Evolutionary conservation across 2,329 filamentous ascomycete species (phyloP).

Genomic region (Fusarium vanettenii): DNA sequence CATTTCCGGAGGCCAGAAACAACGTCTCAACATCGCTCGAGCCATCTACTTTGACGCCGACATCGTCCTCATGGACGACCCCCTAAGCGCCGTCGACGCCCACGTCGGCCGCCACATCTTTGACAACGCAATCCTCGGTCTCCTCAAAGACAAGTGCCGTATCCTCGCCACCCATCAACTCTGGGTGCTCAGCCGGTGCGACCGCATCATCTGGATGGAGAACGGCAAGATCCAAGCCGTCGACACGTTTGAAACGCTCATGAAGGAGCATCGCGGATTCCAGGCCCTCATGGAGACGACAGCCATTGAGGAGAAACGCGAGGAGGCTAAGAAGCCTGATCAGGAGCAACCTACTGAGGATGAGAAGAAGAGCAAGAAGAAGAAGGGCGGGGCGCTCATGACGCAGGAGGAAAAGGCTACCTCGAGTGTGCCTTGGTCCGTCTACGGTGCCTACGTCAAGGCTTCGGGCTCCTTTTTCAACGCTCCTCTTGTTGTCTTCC

Average conservation of each 20-base stretch:
- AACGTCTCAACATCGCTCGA: constrained; percentile 92
- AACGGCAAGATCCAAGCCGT: constrained; percentile 84
- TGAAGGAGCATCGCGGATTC: constrained; percentile 82
- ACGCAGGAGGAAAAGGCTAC: constrained; percentile 77
- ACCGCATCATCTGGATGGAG: constrained; percentile 94
- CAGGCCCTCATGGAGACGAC: constrained; percentile 87
- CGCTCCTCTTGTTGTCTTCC: constrained; percentile 69
- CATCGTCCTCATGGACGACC: constrained; percentile 77
- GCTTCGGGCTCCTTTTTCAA: constrained; percentile 80
- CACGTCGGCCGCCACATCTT: constrained; percentile 83
- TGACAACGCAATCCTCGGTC: constrained; percentile 90
- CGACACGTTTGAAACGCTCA: constrained; percentile 90
- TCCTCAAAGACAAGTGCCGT: constrained; percentile 89
- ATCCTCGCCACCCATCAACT: constrained; percentile 95
- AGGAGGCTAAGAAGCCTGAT: constrained; percentile 61
- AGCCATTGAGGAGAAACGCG: constrained; percentile 74
- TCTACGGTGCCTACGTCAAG: constrained; percentile 81
- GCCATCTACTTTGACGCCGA: constrained; percentile 78
- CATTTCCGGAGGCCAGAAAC: constrained; percentile 94
- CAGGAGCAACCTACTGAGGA: constrained; percentile 51
- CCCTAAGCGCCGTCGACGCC: constrained; percentile 75
- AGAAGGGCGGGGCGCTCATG: constrained; percentile 75
- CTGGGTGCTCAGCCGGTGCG: constrained; percentile 90
- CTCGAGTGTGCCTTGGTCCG: constrained; percentile 80
- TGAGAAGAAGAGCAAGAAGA: constrained; percentile 65